These are phyloP conservation scores for Neonectria faginata DNA, from an alignment of 2,329 filamentous ascomycete genomes.

Conservation along the genomic window DNA sequence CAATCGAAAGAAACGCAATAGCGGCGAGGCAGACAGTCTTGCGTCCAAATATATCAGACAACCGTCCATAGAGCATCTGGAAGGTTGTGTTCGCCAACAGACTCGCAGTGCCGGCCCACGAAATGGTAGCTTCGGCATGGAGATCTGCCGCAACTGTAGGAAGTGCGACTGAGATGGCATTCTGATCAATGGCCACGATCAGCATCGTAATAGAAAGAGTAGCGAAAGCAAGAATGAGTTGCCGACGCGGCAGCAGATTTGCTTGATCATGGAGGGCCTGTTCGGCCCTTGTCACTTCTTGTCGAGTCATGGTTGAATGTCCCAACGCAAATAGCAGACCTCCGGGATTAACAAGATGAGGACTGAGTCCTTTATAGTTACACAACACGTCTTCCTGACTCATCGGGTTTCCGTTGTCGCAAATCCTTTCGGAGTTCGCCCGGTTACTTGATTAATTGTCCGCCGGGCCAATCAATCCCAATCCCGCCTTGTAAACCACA, in stretches of 20 bases:
- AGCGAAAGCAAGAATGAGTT: conserved; percentile 63
- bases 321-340: not conserved
- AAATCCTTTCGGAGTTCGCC: not conserved
- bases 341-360: not conserved
- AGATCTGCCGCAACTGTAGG: conserved; percentile 64
- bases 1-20: conserved; percentile 63
- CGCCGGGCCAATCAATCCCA: too few species aligned
- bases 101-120: conserved; percentile 65
- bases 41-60: conserved; percentile 71
- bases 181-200: conserved; percentile 68
- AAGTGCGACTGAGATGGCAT: conserved; percentile 63
- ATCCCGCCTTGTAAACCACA: not conserved
- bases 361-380: not conserved
- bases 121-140: conserved; percentile 61
- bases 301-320: conserved; percentile 10
- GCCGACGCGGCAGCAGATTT: conserved; percentile 64
- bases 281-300: conserved; percentile 50
- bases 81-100: conserved; percentile 71
- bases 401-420: not conserved
- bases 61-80: conserved; percentile 71
- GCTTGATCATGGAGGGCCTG: conserved; percentile 65
- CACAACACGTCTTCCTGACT: not conserved
- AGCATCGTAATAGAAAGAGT: conserved; percentile 64
- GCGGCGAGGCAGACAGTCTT: conserved; percentile 68
- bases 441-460: not conserved